Evolutionary conservation across 2,329 filamentous ascomycete species (phyloP).

Genomic region (Coniochaeta pulveracea): DNA sequence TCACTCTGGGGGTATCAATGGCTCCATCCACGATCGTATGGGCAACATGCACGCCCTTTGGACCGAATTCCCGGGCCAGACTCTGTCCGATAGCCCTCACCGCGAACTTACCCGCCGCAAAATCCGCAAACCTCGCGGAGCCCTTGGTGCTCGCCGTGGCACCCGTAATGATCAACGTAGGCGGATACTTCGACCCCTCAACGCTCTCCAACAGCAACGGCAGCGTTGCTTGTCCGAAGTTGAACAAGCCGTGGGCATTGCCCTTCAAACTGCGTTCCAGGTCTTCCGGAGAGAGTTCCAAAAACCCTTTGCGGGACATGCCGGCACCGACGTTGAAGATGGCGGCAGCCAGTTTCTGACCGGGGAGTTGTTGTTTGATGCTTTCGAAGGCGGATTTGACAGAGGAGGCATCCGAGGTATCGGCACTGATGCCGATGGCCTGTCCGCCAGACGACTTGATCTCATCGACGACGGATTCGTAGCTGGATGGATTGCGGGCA

Average conservation of each 20-base stretch:
- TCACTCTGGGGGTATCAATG: conserved; percentile 69
- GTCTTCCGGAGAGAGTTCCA: conserved; percentile 41
- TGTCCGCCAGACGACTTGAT: conserved; percentile 57
- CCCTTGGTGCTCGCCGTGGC: conserved; percentile 73
- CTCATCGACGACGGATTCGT: conserved; percentile 53
- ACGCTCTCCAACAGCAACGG: conserved; percentile 59
- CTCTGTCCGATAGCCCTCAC: conserved; percentile 63
- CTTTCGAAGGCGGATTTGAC: conserved; percentile 49
- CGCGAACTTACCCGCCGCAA: conserved; percentile 74
- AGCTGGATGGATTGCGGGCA: conserved; percentile 56
- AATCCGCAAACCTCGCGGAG: conserved; percentile 55
- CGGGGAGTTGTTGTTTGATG: conserved; percentile 47
- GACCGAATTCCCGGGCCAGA: conserved; percentile 73
- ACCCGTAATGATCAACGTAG: conserved; percentile 75
- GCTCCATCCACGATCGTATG: conserved; percentile 77
- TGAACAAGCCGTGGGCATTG: conserved; percentile 54
- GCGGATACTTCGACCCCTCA: conserved; percentile 47
- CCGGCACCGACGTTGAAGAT: conserved; percentile 56
- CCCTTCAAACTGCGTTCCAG: conserved; percentile 32
- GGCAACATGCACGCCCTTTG: conserved; percentile 71
- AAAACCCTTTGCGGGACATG: conserved; percentile 42
- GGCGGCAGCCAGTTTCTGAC: conserved; percentile 47
- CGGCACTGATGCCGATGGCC: conserved; percentile 59
- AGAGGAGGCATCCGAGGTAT: conserved; percentile 40
- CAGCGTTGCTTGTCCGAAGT: conserved; percentile 62